These are phyloP conservation scores for Mallotus nudiflorus DNA, from an alignment of 345 rosid genomes.

Conservation along the genomic window DNA sequence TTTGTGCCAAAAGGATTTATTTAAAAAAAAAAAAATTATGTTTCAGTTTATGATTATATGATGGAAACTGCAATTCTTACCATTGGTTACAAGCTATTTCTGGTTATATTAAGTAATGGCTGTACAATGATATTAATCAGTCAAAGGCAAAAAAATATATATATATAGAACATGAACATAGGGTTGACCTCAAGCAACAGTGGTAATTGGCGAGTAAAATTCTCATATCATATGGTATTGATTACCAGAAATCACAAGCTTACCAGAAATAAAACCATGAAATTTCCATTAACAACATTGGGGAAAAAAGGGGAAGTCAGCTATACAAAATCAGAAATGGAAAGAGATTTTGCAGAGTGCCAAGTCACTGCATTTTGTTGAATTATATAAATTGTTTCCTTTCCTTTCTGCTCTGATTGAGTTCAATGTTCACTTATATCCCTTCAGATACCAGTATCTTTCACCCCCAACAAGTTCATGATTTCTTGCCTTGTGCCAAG, in stretches of 20 bases:
- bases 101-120: too few species aligned
- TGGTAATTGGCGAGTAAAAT: too few species aligned
- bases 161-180: too few species aligned
- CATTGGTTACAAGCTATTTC: neutral
- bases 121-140: too few species aligned
- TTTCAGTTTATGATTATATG: neutral
- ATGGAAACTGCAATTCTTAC: neutral
- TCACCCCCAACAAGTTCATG: slow-evolving; percentile 7
- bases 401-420: slow-evolving; percentile 2
- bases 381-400: neutral
- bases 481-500: slow-evolving; percentile 68
- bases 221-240: too few species aligned
- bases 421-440: neutral
- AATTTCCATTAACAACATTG: neutral
- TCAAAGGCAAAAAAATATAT: too few species aligned
- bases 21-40: too few species aligned
- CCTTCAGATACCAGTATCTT: slow-evolving; percentile 5
- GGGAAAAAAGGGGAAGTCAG: neutral
- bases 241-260: neutral
- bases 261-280: neutral
- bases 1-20: too few species aligned
- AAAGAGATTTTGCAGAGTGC: neutral
- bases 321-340: neutral
- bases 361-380: neutral
- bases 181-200: too few species aligned